A percentile compares a stretch with the other conserved stretches of the same genome.
These are phyloP conservation scores for Amesomyces nigricolor DNA, from an alignment of 2,329 filamentous ascomycete genomes.

Conservation along the genomic window DNA sequence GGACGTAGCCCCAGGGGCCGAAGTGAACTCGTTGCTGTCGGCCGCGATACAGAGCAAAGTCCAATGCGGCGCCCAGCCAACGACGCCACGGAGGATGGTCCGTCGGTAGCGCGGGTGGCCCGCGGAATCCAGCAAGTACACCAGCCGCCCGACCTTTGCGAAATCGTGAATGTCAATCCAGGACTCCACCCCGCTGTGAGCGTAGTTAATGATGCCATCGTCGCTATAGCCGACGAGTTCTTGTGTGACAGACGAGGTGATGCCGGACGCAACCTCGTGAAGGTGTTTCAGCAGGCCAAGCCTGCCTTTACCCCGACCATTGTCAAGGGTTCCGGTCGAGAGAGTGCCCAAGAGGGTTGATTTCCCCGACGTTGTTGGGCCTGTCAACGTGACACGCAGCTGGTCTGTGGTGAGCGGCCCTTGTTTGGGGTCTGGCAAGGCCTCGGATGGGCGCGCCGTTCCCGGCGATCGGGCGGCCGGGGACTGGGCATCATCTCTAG, in stretches of 20 bases:
- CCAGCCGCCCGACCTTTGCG: constrained; percentile 66
- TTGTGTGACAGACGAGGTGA: constrained; percentile 92
- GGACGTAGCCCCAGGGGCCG: constrained; percentile 39
- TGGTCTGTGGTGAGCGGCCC: constrained; percentile 61
- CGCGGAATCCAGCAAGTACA: constrained; percentile 87
- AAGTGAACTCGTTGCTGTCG: constrained; percentile 55
- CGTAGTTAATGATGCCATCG: constrained; percentile 68
- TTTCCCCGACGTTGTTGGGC: constrained; percentile 87
- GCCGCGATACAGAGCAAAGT: constrained; percentile 82
- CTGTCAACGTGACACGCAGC: constrained; percentile 78
- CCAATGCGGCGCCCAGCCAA: constrained; percentile 96
- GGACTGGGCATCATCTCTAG: constrained; percentile 27
- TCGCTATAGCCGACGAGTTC: constrained; percentile 81
- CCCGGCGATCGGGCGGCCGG: constrained; percentile 5
- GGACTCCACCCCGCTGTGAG: constrained; percentile 76
- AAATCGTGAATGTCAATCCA: constrained; percentile 92
- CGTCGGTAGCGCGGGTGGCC: constrained; percentile 85
- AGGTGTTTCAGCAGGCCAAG: constrained; percentile 85
- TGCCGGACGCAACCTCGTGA: constrained; percentile 84
- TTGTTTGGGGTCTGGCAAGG: constrained; percentile 30
- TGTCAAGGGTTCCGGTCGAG: constrained; percentile 82
- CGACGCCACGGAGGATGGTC: constrained; percentile 80
- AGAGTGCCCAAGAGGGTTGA: constrained; percentile 84
- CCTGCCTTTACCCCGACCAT: constrained; percentile 84
- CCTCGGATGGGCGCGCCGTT: constrained; percentile 11